phyloP scores from a whole-genome alignment of 2,329 filamentous ascomycete species.

The Ceratocystis colombiana region DNA sequence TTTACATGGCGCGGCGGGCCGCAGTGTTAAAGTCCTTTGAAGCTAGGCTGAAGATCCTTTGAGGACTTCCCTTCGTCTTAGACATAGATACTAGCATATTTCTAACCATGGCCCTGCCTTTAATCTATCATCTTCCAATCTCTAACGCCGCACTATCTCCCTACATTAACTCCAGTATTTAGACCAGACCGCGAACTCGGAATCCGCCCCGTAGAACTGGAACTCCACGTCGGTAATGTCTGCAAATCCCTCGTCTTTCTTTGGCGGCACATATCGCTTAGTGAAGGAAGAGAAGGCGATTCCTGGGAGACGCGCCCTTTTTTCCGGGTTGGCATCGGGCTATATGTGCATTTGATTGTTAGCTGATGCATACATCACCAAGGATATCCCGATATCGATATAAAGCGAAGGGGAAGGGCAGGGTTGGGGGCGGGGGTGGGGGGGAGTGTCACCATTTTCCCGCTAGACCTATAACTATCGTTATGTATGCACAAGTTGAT shows the following conservation, averaged over 20 bases:
- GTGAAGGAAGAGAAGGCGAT: conserved; percentile 71
- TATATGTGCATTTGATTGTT: neutral
- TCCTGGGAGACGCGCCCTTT: conserved; percentile 59
- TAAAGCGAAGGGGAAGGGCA: no score
- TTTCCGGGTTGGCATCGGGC: conserved; percentile 59
- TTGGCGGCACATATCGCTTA: conserved; percentile 63
- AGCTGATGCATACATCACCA: no score
- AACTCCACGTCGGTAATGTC: conserved; percentile 72
- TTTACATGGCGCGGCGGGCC: neutral
- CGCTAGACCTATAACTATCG: conserved; percentile 67
- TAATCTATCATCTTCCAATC: neutral
- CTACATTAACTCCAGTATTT: conserved; percentile 59
- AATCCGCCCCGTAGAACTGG: conserved; percentile 57
- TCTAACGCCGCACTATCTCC: neutral
- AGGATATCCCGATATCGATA: no score
- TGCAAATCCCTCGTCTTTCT: conserved; percentile 66
- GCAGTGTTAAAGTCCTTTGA: no score
- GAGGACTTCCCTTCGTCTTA: no score
- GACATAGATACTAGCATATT: neutral
- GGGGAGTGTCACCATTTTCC: conserved; percentile 33
- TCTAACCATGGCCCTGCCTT: neutral
- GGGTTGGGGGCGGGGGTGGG: no score
- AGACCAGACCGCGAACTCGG: conserved; percentile 61
- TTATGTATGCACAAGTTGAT: conserved; percentile 71
- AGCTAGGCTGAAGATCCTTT: no score